These are phyloP conservation scores for Talaromyces verruculosus DNA, from an alignment of 2,329 filamentous ascomycete species.

Conservation along the genomic window DNA sequence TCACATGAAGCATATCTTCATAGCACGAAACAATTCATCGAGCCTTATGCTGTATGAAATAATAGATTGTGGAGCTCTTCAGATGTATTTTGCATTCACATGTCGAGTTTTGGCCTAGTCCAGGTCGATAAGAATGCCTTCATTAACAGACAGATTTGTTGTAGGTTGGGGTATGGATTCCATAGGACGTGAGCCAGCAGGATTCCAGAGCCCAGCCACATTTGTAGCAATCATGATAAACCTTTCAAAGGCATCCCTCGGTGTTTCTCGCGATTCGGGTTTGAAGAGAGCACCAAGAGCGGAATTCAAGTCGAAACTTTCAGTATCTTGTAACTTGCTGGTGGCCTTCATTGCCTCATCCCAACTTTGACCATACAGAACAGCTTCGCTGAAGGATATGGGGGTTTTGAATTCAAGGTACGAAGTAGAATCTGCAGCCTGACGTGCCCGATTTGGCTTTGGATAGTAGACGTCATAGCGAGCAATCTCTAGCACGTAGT, in stretches of 20 bases:
- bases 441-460: background rate
- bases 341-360: conserved; percentile 33
- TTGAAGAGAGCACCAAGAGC: conserved; percentile 38
- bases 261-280: conserved; percentile 22
- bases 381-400: conserved; percentile 34
- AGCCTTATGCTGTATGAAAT: background rate
- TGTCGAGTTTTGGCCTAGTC: background rate
- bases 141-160: background rate
- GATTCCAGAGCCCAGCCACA: conserved; percentile 35
- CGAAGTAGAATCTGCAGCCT: background rate
- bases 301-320: conserved; percentile 33
- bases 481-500: conserved; percentile 45
- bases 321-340: conserved; percentile 39
- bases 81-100: background rate
- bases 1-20: background rate
- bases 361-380: conserved; percentile 42
- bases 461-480: conserved; percentile 43
- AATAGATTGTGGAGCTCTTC: background rate
- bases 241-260: conserved; percentile 35
- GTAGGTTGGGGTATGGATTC: conserved; percentile 1
- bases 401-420: conserved; percentile 27
- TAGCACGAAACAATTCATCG: background rate
- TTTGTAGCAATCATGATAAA: conserved; percentile 39
- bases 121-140: conserved; percentile 12
- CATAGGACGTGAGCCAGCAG: background rate